phyloP scores from a whole-genome alignment of 139 green algal species.

The Auxenochlorella pyrenoidosa region DNA sequence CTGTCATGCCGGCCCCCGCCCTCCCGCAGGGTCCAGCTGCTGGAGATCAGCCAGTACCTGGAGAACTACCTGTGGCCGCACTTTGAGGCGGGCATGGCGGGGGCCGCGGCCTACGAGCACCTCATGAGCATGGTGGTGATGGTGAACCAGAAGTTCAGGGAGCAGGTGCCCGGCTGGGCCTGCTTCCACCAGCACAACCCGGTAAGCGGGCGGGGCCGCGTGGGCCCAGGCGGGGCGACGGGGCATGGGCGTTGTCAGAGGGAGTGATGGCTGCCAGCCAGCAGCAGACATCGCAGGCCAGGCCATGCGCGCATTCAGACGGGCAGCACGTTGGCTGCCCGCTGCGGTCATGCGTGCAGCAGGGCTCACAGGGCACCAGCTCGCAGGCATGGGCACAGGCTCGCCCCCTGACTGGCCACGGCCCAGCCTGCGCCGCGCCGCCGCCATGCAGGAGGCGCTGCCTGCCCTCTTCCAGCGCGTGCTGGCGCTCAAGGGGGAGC shows the following conservation, averaged over 20 bases:
- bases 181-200: slow-evolving; percentile 61
- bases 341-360: too few relatives aligned
- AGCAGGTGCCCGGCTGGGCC: slow-evolving; percentile 85
- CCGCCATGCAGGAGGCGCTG: slow-evolving; percentile 68
- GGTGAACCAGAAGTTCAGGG: slow-evolving; percentile 96
- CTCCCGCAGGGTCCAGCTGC: slow-evolving; percentile 52
- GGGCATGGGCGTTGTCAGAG: background rate
- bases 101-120: slow-evolving; percentile 59
- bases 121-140: slow-evolving; percentile 91
- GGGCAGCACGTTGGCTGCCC: too few relatives aligned
- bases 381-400: too few relatives aligned
- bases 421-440: background rate
- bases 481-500: slow-evolving; percentile 62
- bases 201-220: background rate
- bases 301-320: too few relatives aligned
- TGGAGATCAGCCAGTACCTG: slow-evolving; percentile 96
- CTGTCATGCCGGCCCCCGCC: background rate
- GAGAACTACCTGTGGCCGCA: slow-evolving; percentile 95
- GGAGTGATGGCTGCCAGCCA: too few relatives aligned
- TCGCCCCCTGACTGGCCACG: background rate
- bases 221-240: background rate
- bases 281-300: too few relatives aligned
- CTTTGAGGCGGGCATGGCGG: slow-evolving; percentile 65
- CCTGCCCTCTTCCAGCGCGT: slow-evolving; percentile 81
- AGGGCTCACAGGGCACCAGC: too few relatives aligned